Evolutionary conservation across 1,139 yeast genomes (phyloP).

Genomic region (Saccharomycopsis hybrid): DNA sequence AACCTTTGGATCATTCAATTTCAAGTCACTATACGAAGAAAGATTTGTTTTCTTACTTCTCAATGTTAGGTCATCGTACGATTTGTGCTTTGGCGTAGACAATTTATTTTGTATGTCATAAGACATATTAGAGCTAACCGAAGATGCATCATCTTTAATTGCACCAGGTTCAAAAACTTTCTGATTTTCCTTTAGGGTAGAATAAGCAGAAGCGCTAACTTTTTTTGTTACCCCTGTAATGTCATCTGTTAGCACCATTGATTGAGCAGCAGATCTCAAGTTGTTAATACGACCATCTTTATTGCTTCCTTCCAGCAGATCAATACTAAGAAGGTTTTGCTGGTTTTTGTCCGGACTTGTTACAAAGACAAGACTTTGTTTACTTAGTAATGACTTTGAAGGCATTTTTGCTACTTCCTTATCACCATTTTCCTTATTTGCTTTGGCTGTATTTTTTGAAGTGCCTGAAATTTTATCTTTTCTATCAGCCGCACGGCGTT

Average conservation of each 20-base stretch:
- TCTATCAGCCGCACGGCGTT: too few relatives aligned
- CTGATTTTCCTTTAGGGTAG: slow-evolving; percentile 12
- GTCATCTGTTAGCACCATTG: slow-evolving; percentile 8
- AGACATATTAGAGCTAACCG: not conserved
- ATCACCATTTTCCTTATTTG: not conserved
- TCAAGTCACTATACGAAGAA: not conserved
- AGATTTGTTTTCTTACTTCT: not conserved
- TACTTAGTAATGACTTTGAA: not conserved
- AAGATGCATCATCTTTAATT: not conserved
- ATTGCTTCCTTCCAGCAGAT: too few relatives aligned
- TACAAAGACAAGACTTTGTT: slow-evolving; percentile 7
- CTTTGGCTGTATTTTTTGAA: too few relatives aligned
- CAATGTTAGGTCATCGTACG: slow-evolving; percentile 1
- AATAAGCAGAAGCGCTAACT: slow-evolving; percentile 12
- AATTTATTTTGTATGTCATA: not conserved
- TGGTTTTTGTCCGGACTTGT: not conserved
- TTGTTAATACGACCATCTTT: not conserved
- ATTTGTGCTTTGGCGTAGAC: not conserved
- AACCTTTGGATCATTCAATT: not conserved
- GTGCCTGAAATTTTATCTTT: not conserved
- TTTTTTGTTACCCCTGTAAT: slow-evolving; percentile 13
- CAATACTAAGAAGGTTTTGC: not conserved
- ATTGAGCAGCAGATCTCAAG: not conserved
- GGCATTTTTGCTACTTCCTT: not conserved
- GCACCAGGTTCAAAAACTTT: not conserved